Evolutionary conservation across 257 asterid species (phyloP), one percentile per base, ranked within the genome.

Genomic region (Nicotiana paniculata): DNA sequence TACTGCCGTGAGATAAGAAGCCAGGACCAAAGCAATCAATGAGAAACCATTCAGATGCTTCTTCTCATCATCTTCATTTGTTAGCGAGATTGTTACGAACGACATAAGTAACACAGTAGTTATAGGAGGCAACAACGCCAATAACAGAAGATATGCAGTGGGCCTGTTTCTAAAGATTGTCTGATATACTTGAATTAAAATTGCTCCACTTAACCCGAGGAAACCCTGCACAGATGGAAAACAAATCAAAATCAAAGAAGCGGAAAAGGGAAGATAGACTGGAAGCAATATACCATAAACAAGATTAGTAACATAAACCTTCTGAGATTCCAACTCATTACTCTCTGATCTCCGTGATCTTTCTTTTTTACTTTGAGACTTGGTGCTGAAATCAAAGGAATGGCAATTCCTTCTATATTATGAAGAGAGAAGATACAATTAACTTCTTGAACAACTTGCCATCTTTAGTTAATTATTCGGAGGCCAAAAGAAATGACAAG

Each of bases 191-290:
- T 96, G 99, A 74, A 96, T 90, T 53, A 94, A 85, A 48, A 96
- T 84, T 81, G 99, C 97, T 72, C 99, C 99, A 86, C 99, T 94
- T 82, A 96, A 86, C 3, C 99, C 99, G 74, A 96, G 97, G 82
- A 91, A 96, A 24, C 99, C 99, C 99, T 92, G 90, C 77, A 86
- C 68, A 62, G 28, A 55, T 64, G 82, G n/a, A 74, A 55, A 68
- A 26, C 11, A 17, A 51, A 80, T 26, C 15, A 74, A 74, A 48
- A 17, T 26, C 16, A 3, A 74, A 48, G 15, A 3, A 51, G 26
- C 26, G 16, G 39, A 74, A n/a, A 48, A 74, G 43, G 62, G 26
- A 74, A 74, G 43, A 17, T 15, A 51, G 26, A 17, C 26, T 26
- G 79, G 17, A 74, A 13, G 12, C 24, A 15, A 51, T 15, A 72